phyloP scores from a whole-genome alignment of 345 rosid genomes.

The Pelargonium nanum region DNA sequence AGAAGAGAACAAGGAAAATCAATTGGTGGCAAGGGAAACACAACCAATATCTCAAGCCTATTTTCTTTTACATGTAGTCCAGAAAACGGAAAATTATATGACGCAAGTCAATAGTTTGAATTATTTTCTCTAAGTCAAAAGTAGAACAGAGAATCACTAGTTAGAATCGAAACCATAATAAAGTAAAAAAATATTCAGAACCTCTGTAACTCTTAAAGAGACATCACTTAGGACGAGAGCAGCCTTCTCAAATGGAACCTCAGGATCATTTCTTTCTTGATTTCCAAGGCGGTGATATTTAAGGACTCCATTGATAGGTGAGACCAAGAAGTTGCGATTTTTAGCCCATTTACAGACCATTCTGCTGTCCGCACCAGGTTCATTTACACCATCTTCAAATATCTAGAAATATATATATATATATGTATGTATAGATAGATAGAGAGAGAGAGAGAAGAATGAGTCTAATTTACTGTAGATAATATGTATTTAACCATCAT shows the following conservation, averaged over 20 bases:
- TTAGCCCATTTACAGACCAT: constrained; percentile 60
- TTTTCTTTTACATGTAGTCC: too few species aligned
- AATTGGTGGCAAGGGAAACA: background rate
- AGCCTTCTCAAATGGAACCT: constrained; percentile 89
- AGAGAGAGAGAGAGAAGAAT: background rate
- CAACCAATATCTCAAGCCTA: background rate
- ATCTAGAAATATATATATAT: constrained; percentile 36
- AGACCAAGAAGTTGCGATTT: constrained; percentile 64
- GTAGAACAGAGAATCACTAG: background rate
- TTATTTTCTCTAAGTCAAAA: background rate
- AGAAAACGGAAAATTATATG: background rate
- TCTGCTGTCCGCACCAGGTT: constrained; percentile 30
- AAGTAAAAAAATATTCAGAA: constrained; percentile 7
- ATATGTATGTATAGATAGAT: too few species aligned
- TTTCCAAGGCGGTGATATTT: constrained; percentile 95
- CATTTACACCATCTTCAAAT: constrained; percentile 94
- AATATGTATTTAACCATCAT: background rate
- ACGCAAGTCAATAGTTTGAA: background rate
- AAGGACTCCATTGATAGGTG: constrained; percentile 87
- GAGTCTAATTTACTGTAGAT: background rate
- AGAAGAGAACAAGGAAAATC: background rate
- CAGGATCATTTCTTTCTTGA: constrained; percentile 84
- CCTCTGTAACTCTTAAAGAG: constrained; percentile 77
- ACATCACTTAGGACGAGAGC: constrained; percentile 75
- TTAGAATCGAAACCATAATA: background rate